A percentile compares a stretch with the other conserved stretches of the same genome.
Evolutionary conservation across 2,329 filamentous ascomycete genomes (phyloP).

Genomic region (Colletotrichum gloeosporioides): DNA sequence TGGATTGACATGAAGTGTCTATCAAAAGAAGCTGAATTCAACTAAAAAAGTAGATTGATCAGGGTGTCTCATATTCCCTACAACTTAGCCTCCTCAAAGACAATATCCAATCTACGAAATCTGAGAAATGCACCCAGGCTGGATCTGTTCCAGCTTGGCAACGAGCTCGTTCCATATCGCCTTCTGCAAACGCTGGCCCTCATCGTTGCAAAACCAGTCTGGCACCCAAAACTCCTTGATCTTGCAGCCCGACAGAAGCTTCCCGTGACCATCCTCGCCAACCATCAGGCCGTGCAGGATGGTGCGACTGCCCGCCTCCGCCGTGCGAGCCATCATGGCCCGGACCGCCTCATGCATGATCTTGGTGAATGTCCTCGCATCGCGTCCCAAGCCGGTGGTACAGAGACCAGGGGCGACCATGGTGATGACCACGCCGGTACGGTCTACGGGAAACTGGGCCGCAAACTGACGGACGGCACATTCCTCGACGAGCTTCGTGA

Average conservation of each 20-base stretch:
- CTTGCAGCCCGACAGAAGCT: slow-evolving; percentile 27
- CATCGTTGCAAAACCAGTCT: neutral
- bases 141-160: neutral
- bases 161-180: slow-evolving; percentile 5
- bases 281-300: slow-evolving; percentile 28
- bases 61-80: neutral
- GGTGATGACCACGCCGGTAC: slow-evolving; percentile 36
- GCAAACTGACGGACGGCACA: slow-evolving; percentile 31
- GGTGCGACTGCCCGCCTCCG: slow-evolving; percentile 33
- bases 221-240: slow-evolving; percentile 29
- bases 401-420: slow-evolving; percentile 35
- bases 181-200: neutral
- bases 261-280: slow-evolving; percentile 31
- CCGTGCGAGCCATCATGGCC: slow-evolving; percentile 21
- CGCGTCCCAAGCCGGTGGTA: slow-evolving; percentile 26
- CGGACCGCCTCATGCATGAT: neutral
- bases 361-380: neutral
- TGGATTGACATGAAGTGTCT: neutral
- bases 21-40: neutral
- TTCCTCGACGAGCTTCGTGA: slow-evolving; percentile 32
- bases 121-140: neutral
- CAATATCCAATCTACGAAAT: neutral
- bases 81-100: neutral
- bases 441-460: slow-evolving; percentile 25
- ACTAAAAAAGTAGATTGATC: neutral